Base-by-base conservation (phyloP, 202 grass and related monocot species). In the Eragrostis tef region DNA sequence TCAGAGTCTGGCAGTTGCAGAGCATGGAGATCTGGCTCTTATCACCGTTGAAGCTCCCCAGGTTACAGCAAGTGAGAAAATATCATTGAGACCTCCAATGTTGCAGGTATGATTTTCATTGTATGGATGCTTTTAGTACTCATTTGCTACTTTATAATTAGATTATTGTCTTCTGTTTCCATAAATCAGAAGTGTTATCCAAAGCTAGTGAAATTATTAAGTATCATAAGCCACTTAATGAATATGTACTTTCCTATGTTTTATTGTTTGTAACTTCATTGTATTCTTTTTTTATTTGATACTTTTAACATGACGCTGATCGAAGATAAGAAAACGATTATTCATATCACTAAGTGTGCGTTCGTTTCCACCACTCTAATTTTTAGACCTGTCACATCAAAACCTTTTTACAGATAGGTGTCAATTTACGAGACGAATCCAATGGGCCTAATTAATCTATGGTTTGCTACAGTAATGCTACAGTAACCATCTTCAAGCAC, bases 11-110 rank as follows among this genome's bases (percentile, higher is more conserved):
- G 90, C 89, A 62, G 90, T 85, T 79, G 75, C 78, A 85, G 90
- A 91, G 47, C 96, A 98, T 81, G 92, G 96, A 59, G 96, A 98
- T 79, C 83, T 98, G 79, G 92, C 96, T 66, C 90, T 98, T 79
- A 95, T 98, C 62, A 88, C 90, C 64, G 90, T 98, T 64, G 96
- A 98, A 83, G 86, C 42, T 69, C 89, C 88, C 73, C 82, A 95
- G 88, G 84, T 90, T 78, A 78, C 83, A 19, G 53, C 82, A 25
- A 95, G 80, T 76, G 90, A 98, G 63, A 87, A 90, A 87, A 85
- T 98, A 82, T 85, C 80, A 79, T 79, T 98, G 77, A 98, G 92
- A 73, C 92, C 92, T 70, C 90, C 96, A 72, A 98, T 95, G 96
- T 81, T 98, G 69, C 96, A 98, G 96, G 96, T 98, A 75, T 14